Conservation (phyloP, 345 rosid species). For the Salix arbutifolia region DNA sequence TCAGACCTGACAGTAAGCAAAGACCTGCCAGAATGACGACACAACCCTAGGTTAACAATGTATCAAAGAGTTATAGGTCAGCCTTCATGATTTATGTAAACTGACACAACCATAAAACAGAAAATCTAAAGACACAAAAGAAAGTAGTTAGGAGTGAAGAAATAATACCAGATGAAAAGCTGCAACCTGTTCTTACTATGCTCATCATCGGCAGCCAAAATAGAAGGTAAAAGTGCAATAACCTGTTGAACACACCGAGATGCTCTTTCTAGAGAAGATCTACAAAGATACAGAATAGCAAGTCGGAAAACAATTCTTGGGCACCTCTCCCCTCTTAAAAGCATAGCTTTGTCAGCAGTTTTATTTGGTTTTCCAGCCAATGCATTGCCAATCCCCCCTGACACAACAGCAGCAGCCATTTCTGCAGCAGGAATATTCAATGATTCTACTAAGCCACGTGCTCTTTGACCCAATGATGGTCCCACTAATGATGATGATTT, state of each 20-base stretch:
- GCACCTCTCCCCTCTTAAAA: slow-evolving; percentile 86
- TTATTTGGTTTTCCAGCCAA: slow-evolving; percentile 73
- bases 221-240: slow-evolving; percentile 70
- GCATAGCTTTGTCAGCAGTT: slow-evolving; percentile 88
- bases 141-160: slow-evolving; percentile 3
- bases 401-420: slow-evolving; percentile 97
- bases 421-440: slow-evolving; percentile 95
- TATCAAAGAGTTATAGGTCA: background rate
- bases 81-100: background rate
- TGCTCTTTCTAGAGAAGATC: slow-evolving; percentile 78
- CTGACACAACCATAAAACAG: background rate
- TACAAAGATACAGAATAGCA: slow-evolving; percentile 69
- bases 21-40: slow-evolving; percentile 43
- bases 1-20: slow-evolving; percentile 75
- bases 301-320: slow-evolving; percentile 87
- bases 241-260: slow-evolving; percentile 83
- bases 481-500: slow-evolving; percentile 49
- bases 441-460: slow-evolving; percentile 93
- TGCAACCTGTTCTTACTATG: slow-evolving; percentile 86
- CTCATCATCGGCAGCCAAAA: slow-evolving; percentile 78
- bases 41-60: slow-evolving; percentile 10
- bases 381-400: slow-evolving; percentile 93
- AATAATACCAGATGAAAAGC: slow-evolving; percentile 68
- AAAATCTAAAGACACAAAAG: background rate
- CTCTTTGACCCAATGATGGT: slow-evolving; percentile 92